phyloP scores from a whole-genome alignment of 1,284 basidiomycete genomes.

The Malassezia yamatoensis region DNA sequence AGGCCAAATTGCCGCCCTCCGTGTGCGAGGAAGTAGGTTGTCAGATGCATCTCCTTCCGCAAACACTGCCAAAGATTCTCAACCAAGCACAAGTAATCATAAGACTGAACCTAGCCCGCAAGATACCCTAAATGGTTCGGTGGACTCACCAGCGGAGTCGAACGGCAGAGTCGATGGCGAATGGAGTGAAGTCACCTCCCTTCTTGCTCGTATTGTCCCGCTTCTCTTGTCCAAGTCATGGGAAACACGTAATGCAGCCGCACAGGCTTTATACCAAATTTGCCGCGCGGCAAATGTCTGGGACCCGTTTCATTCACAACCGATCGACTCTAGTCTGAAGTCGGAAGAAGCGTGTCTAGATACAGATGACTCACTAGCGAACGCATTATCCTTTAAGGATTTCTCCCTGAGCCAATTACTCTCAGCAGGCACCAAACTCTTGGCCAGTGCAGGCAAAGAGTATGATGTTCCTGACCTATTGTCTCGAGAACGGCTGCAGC shows the following conservation, averaged over 20 bases:
- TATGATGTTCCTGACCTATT: constrained; percentile 52
- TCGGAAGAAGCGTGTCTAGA: constrained; percentile 15
- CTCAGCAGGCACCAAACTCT: constrained; percentile 62
- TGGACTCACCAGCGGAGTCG: too few relatives aligned
- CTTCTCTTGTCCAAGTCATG: constrained; percentile 75
- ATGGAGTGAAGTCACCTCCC: constrained; percentile 53
- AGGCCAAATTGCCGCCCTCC: constrained; percentile 62
- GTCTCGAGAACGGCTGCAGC: constrained; percentile 60
- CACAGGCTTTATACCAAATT: constrained; percentile 72
- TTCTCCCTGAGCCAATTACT: constrained; percentile 64
- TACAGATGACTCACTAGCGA: constrained; percentile 10
- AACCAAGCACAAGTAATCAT: constrained; percentile 21
- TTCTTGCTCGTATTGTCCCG: constrained; percentile 62
- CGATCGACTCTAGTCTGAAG: constrained; percentile 7
- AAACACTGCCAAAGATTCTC: constrained; percentile 12
- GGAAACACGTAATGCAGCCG: constrained; percentile 74
- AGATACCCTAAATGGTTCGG: too few relatives aligned
- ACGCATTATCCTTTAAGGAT: constrained; percentile 20
- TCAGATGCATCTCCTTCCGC: neutral
- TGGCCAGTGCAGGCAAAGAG: constrained; percentile 79
- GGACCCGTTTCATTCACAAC: constrained; percentile 47
- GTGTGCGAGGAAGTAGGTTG: constrained; percentile 51
- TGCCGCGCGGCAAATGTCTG: constrained; percentile 72
- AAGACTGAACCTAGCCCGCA: constrained; percentile 20
- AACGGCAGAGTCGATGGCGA: constrained; percentile 56